Base-by-base conservation (phyloP, 495 filamentous ascomycete genomes). In the Lichina pygmaea region DNA sequence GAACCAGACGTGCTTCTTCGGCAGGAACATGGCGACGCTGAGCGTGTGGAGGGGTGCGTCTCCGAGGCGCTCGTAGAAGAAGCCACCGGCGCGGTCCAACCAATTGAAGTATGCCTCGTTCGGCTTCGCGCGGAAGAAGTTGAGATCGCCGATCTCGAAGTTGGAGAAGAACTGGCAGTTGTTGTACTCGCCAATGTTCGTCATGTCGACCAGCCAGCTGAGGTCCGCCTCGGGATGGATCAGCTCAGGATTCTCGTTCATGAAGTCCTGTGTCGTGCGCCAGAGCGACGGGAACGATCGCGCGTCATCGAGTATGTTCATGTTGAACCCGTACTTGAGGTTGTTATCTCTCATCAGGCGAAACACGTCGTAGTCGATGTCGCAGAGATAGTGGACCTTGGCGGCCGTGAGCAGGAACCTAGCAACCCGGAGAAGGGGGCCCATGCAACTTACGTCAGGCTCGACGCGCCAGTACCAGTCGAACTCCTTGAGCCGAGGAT, bases 41-140 rank as follows among this genome's bases (percentile, higher is more conserved):
- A 69, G 54, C 6, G 65, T 66, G 55, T 76, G 73, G 31, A 77
- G 68, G n/a, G 74, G 72, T 11, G 71, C 74, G 52, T 77, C 74
- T 17, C 72, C 73, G 51, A 69, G 73, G 17, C 68, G 62, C 48
- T 74, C 69, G 53, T 75, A 75, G 55, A 71, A 72, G 56, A 73
- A 75, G 16, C 70, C 71, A 8, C 68, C 70, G 32, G 63, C 61
- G 37, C 55, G 57, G 51, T 77, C 73, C 8, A 78, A 57, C 49
- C 69, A 65, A 32, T 65, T 53, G 52, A 76, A 73, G 55, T 69
- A 75, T 30, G 65, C 64, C 41, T 65, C 60, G 48, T 76, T 71
- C 13, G 63, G 61, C 44, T 66, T 44, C 38, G 62, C 60, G 32
- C 72, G 68, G 53, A 75, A 70, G 64, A 71, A 75, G 31, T 69